Evolutionary conservation across 1,139 yeast species (phyloP), one percentile per base, ranked within the genome.

Genomic region (Kurtzmaniella quercitrusa): DNA sequence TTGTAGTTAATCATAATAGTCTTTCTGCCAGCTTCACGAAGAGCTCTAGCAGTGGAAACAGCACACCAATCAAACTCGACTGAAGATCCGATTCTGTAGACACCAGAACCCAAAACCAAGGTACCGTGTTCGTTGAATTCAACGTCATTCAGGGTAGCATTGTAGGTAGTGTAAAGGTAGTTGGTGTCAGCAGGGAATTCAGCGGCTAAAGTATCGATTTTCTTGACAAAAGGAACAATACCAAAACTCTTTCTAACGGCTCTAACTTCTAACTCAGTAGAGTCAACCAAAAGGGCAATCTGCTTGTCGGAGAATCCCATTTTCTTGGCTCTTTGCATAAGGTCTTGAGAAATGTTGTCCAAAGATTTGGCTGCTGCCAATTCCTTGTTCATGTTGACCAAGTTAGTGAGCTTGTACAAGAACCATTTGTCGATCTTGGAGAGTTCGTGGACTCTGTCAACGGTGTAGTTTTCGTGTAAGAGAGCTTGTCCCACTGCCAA

Each of bases 31-130:
- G 84, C 76, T 46, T 81, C 85, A 68, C 98, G 83, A 58, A 93
- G 79, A 39, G 98, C 90, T 63, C 98, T 84, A 45, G 95, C 97
- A 46, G 98, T 86, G 49, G 95, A 81, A 49, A 93, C 98, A 42
- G 98, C 98, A 77, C 98, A 93, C 98, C 98, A 93, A 69, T 93
- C 98, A 58, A 93, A 93, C 70, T 93, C 98, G 48, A 93, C 98
- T 21, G 98, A 91, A 3, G 98, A 91, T 48, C 98, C 98, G 63
- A 93, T 93, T 69, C 98, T 82, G 78, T 93, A 93, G 44, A 93
- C 98, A 72, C 98, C 98, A 11, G 98, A 91, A 44, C 98, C 98
- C 54, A 93, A 76, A 38, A 93, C 98, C 81, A 93, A 75, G 50
- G 94, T 85, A 59, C 98, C 98, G 53, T 87, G 79, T 51, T 91